phyloP scores from a whole-genome alignment of 305 asterid genomes.

The Fraxinus velutina region DNA sequence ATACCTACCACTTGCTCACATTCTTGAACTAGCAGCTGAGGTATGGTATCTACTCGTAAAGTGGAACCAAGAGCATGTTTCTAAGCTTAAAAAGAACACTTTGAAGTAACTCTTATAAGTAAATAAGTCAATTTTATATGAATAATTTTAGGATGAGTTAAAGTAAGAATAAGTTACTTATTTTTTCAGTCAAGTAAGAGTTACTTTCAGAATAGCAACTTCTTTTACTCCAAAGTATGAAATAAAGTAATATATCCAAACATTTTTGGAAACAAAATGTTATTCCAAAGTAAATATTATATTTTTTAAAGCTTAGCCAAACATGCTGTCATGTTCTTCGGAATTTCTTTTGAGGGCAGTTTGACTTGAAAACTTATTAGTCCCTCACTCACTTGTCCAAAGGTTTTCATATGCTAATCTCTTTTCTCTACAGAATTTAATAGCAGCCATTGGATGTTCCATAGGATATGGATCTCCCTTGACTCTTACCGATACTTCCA shows the following conservation, averaged over 20 bases:
- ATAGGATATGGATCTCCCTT: conserved; percentile 97
- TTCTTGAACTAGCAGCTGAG: conserved; percentile 98
- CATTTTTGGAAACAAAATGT: not conserved
- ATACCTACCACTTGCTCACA: conserved; percentile 91
- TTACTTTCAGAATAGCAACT: not conserved
- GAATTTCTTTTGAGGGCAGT: conserved; percentile 6
- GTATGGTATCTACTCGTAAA: conserved; percentile 32
- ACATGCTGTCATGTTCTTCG: not conserved
- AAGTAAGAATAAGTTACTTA: not conserved
- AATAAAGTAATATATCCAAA: not conserved
- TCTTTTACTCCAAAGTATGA: not conserved
- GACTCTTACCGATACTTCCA: conserved; percentile 94
- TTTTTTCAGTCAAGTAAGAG: not conserved
- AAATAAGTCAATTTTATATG: not conserved
- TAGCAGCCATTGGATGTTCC: conserved; percentile 79
- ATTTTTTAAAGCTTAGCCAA: not conserved
- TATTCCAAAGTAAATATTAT: not conserved
- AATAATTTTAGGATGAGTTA: not conserved
- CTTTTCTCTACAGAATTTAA: conserved; percentile 51
- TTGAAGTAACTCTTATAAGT: not conserved
- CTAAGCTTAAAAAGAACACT: not conserved
- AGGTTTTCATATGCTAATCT: not conserved
- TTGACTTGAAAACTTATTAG: not conserved
- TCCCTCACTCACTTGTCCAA: conserved; percentile 5
- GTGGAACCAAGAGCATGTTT: not conserved